These are phyloP conservation scores for Cyamopsis tetragonoloba DNA, from an alignment of 306 rosid species.

Conservation along the genomic window DNA sequence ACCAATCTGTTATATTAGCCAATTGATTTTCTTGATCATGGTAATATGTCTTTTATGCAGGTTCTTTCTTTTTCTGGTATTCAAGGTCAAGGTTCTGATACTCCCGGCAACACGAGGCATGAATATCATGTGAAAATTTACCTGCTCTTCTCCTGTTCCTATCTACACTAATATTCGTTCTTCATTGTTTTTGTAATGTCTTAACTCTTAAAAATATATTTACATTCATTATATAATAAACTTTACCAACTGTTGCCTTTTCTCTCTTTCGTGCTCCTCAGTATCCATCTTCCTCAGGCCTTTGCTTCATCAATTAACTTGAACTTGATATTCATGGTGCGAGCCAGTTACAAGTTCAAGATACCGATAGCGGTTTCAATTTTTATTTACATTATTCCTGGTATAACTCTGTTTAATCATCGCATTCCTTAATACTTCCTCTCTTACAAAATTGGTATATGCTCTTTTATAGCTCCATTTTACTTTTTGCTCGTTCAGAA, in stretches of 20 bases:
- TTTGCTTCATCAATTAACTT: constrained; percentile 53
- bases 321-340: constrained; percentile 48
- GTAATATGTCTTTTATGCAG: constrained; percentile 48
- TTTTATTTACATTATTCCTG: constrained; percentile 31
- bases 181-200: too few species aligned
- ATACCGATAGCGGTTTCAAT: constrained; percentile 22
- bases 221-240: not conserved
- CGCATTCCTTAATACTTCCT: not conserved
- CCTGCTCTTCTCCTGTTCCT: constrained; percentile 7
- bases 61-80: constrained; percentile 50
- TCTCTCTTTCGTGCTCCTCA: too few species aligned
- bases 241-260: not conserved
- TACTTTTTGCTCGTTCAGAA: too few species aligned
- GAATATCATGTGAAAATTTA: constrained; percentile 35
- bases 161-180: not conserved
- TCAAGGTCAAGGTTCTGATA: constrained; percentile 38
- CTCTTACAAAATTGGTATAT: too few species aligned
- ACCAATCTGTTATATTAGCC: not conserved
- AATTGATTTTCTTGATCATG: constrained; percentile 20
- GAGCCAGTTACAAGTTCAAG: constrained; percentile 37
- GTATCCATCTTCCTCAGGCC: constrained; percentile 66
- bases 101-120: constrained; percentile 54
- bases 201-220: not conserved
- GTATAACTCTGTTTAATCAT: constrained; percentile 32
- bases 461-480: too few species aligned